A percentile compares a stretch with the other conserved stretches of the same genome.
Conservation (phyloP, 306 rosid species). For the Gillenia trifoliata region DNA sequence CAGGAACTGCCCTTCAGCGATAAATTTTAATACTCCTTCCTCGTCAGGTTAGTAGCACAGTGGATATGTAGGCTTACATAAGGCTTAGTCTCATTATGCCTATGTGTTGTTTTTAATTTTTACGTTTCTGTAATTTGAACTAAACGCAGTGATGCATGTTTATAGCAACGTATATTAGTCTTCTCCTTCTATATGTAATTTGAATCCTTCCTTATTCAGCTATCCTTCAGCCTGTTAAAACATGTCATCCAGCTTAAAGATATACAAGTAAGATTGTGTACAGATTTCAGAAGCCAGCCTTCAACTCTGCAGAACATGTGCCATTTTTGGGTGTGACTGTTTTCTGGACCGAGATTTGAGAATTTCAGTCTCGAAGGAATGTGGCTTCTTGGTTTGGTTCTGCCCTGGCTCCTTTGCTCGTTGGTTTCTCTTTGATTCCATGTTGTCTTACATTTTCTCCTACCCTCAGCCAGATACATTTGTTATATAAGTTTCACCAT, state of each 20-base stretch:
- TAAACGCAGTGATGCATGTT: conserved; percentile 37
- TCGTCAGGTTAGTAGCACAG: conserved; percentile 56
- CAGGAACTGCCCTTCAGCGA: conserved; percentile 61
- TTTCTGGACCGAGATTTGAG: not conserved
- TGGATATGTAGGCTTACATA: conserved; percentile 52
- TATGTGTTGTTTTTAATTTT: conserved; percentile 40
- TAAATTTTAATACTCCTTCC: conserved; percentile 64
- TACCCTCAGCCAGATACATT: not conserved
- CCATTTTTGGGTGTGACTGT: conserved; percentile 2
- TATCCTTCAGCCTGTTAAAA: conserved; percentile 14
- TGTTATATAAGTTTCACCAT: not conserved
- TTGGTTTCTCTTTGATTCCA: not conserved
- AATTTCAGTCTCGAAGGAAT: not conserved
- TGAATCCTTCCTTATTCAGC: conserved; percentile 32
- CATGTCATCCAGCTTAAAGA: conserved; percentile 24
- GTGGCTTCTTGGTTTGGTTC: conserved; percentile 16
- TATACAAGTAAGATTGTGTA: conserved; percentile 13
- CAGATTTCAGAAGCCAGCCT: conserved; percentile 16
- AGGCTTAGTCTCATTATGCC: conserved; percentile 48
- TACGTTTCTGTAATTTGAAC: conserved; percentile 60
- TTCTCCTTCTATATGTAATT: conserved; percentile 29
- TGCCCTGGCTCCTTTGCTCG: conserved; percentile 21
- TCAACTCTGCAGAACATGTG: not conserved
- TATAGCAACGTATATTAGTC: conserved; percentile 43
- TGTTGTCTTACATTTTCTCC: not conserved